Percentiles rank a stretch among this genome's conserved stretches.
Evolutionary conservation across 345 rosid genomes (phyloP).

Genomic region (Trapa bicornis): DNA sequence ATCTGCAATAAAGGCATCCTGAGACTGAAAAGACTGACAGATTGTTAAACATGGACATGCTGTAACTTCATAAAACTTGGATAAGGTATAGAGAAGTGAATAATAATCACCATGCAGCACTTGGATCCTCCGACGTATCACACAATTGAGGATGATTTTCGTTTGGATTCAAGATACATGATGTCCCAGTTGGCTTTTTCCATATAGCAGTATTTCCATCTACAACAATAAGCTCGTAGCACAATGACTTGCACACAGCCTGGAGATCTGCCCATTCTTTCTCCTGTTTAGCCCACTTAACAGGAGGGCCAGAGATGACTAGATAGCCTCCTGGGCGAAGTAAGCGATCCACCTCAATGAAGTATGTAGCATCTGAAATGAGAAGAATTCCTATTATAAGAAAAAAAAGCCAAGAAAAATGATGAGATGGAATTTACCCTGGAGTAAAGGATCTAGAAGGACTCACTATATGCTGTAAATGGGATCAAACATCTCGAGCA

Average conservation of each 20-base stretch:
- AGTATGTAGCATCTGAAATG: slow-evolving; percentile 81
- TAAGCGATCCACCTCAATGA: slow-evolving; percentile 79
- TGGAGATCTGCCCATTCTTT: slow-evolving; percentile 99
- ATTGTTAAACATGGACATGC: too few relatives aligned
- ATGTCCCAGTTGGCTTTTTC: slow-evolving; percentile 75
- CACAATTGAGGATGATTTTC: slow-evolving; percentile 70
- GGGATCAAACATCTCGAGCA: slow-evolving; percentile 95
- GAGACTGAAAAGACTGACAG: not conserved
- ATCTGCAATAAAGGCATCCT: not conserved
- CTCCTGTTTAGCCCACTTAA: slow-evolving; percentile 94
- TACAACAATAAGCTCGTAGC: slow-evolving; percentile 77
- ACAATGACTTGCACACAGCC: slow-evolving; percentile 75
- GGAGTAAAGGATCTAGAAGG: slow-evolving; percentile 2
- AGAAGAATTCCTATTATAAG: slow-evolving; percentile 14
- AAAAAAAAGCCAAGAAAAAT: not conserved
- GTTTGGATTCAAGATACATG: slow-evolving; percentile 58
- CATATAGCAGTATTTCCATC: slow-evolving; percentile 95
- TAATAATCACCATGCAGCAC: slow-evolving; percentile 57
- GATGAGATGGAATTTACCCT: slow-evolving; percentile 6
- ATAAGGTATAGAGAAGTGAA: not conserved
- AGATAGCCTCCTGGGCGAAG: slow-evolving; percentile 91
- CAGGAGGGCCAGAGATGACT: slow-evolving; percentile 98
- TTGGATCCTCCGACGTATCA: slow-evolving; percentile 55
- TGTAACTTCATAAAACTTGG: not conserved
- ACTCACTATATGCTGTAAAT: slow-evolving; percentile 92